Conservation (phyloP, 768 basidiomycete species). For the Leccinum disarticulatum region DNA sequence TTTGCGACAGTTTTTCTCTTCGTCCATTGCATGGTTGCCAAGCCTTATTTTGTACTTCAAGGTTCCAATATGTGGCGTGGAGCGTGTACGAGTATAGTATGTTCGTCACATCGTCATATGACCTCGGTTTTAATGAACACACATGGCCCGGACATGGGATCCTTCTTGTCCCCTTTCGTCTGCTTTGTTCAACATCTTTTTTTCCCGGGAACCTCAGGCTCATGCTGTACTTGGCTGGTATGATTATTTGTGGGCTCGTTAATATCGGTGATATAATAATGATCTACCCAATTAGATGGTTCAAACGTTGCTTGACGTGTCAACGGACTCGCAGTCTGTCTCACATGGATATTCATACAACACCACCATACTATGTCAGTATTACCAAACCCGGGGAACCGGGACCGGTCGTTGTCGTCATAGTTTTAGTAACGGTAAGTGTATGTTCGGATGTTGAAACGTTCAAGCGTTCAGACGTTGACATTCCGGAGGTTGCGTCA, state of each 20-base stretch:
- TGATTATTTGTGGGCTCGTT: neutral
- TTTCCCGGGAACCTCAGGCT: neutral
- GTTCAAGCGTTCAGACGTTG: neutral
- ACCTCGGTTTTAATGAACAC: neutral
- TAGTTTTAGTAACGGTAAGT: neutral
- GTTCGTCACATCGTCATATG: neutral
- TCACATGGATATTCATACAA: neutral
- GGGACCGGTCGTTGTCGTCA: neutral
- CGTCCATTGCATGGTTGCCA: neutral
- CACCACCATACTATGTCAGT: neutral
- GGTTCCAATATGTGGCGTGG: neutral
- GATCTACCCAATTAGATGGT: neutral
- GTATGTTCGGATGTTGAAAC: neutral
- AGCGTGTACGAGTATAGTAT: no score
- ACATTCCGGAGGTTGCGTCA: neutral
- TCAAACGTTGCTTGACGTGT: neutral
- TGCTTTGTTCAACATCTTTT: neutral
- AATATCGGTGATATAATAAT: neutral
- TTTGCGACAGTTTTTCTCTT: neutral
- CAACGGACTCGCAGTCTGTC: neutral
- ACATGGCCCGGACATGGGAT: neutral
- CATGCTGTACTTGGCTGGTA: neutral
- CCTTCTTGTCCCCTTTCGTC: neutral
- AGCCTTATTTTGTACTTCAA: neutral
- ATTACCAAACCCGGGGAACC: neutral